Conservation (phyloP, 2,329 filamentous ascomycete species). For the Phyllosticta paracitricarpa region DNA sequence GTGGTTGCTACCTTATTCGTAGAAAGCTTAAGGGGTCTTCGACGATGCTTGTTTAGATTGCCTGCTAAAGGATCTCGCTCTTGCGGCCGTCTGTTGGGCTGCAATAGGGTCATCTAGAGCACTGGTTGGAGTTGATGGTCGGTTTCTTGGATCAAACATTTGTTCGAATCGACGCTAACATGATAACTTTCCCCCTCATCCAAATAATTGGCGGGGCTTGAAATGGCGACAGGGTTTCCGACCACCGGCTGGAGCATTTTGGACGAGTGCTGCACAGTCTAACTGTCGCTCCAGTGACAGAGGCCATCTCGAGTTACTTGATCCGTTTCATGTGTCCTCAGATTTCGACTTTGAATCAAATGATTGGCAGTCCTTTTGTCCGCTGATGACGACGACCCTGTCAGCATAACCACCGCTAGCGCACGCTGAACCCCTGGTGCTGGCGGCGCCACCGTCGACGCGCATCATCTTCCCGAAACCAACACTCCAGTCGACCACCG, state of each 20-base stretch:
- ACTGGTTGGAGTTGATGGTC: too few species aligned
- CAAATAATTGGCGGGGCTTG: too few species aligned
- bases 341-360: not conserved
- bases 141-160: not conserved
- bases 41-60: not conserved
- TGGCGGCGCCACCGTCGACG: not conserved
- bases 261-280: too few species aligned
- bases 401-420: not conserved
- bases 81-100: not conserved
- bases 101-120: not conserved
- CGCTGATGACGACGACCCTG: not conserved
- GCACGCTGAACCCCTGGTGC: not conserved
- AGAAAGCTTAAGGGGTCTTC: not conserved
- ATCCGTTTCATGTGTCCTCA: not conserved
- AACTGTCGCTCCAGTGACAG: not conserved
- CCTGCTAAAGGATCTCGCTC: not conserved
- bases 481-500: not conserved
- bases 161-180: not conserved
- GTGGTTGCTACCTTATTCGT: not conserved
- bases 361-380: not conserved
- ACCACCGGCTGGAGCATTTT: too few species aligned
- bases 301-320: not conserved
- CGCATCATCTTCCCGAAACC: not conserved
- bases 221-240: too few species aligned
- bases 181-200: not conserved